These are phyloP conservation scores for Nitzschia palea DNA, from an alignment of 108 stramenopile genomes.

Conservation along the genomic window DNA sequence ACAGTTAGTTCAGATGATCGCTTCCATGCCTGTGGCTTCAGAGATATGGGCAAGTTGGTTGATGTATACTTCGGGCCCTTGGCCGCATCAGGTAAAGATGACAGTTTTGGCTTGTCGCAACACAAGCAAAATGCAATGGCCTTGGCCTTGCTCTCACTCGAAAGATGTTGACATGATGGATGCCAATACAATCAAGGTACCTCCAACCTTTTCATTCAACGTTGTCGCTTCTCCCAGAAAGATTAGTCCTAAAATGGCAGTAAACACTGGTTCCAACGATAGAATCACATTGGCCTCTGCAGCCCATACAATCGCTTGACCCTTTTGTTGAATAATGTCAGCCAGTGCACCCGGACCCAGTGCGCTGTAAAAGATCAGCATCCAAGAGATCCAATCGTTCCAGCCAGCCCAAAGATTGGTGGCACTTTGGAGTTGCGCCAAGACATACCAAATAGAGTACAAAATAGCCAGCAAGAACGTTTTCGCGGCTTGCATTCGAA, in stretches of 20 bases:
- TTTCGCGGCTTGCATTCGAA: constrained; percentile 49
- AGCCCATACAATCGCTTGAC: constrained; percentile 44
- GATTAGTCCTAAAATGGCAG: constrained; percentile 47
- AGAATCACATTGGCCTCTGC: constrained; percentile 70
- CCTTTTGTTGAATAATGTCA: constrained; percentile 64
- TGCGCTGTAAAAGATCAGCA: constrained; percentile 48
- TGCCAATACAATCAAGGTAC: constrained; percentile 31
- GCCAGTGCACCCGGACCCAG: constrained; percentile 57
- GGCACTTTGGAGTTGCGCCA: constrained; percentile 5
- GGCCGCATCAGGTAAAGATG: no score
- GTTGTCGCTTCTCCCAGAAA: constrained; percentile 57
- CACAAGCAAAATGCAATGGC: no score
- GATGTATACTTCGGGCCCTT: no score
- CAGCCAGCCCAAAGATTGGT: constrained; percentile 45
- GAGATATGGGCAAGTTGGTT: no score
- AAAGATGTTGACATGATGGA: constrained; percentile 17
- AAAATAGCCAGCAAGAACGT: constrained; percentile 47
- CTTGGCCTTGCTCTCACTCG: no score
- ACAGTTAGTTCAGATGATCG: no score
- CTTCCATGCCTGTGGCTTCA: no score
- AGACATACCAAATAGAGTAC: constrained; percentile 51
- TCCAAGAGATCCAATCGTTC: constrained; percentile 33
- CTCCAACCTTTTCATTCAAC: constrained; percentile 47
- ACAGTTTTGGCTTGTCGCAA: no score
- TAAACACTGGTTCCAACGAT: constrained; percentile 58